phyloP scores from a whole-genome alignment of 176 grass and related monocot species.

The Pontederia paniculata region DNA sequence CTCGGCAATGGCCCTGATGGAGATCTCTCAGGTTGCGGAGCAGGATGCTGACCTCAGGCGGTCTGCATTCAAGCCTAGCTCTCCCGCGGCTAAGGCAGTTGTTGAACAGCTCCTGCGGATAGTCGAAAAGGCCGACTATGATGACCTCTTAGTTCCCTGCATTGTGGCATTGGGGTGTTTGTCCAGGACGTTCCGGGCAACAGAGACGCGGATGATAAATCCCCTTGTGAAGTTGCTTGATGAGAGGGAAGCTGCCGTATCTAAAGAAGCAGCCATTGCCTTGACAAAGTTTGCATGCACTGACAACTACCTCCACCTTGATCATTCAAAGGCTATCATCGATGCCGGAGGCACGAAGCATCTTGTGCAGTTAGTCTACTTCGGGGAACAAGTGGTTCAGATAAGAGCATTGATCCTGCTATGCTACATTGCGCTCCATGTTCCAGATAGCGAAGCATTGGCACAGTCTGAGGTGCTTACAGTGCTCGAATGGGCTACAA shows the following conservation, averaged over 20 bases:
- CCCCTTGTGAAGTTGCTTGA: conserved; percentile 83
- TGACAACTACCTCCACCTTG: conserved; percentile 65
- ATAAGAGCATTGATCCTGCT: conserved; percentile 55
- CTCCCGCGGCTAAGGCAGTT: conserved; percentile 76
- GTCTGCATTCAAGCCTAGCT: conserved; percentile 82
- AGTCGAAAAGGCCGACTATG: conserved; percentile 79
- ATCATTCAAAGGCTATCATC: conserved; percentile 91
- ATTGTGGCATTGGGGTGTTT: conserved; percentile 75
- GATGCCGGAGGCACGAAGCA: conserved; percentile 59
- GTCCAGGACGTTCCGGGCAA: conserved; percentile 90
- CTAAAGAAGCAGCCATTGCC: conserved; percentile 45
- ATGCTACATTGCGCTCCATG: conserved; percentile 68
- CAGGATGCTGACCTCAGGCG: conserved; percentile 60
- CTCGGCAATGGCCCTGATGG: conserved; percentile 93
- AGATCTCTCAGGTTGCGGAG: conserved; percentile 77
- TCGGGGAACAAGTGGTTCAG: conserved; percentile 78
- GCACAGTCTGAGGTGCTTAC: conserved; percentile 81
- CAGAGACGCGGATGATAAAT: conserved; percentile 77
- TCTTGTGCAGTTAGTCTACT: conserved; percentile 90
- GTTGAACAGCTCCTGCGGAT: conserved; percentile 81
- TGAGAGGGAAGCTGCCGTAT: conserved; percentile 65
- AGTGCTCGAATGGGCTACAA: conserved; percentile 83
- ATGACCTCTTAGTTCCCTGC: conserved; percentile 85
- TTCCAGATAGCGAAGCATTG: conserved; percentile 81
- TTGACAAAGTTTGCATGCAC: conserved; percentile 63